These are phyloP conservation scores for Colletotrichum cereale DNA, from an alignment of 2,329 filamentous ascomycete species.

Conservation along the genomic window DNA sequence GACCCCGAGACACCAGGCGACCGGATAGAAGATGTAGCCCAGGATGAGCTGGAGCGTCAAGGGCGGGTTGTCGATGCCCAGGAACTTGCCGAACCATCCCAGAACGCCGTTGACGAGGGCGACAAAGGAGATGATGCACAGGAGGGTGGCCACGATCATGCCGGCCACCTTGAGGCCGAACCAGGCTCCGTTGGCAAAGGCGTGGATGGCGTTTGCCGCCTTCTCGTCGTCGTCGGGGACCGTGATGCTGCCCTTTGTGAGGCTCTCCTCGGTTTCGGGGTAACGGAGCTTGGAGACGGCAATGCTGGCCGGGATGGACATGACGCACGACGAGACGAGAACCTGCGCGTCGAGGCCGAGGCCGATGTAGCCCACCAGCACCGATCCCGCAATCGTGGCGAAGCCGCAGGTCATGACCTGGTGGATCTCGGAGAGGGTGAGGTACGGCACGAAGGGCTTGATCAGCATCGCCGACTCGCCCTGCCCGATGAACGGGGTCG, in stretches of 20 bases:
- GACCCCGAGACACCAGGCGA: constrained; percentile 80
- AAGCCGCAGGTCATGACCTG: constrained; percentile 83
- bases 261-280: constrained; percentile 78
- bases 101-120: constrained; percentile 76
- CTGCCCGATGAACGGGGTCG: constrained; percentile 84
- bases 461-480: constrained; percentile 84
- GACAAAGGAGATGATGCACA: constrained; percentile 80
- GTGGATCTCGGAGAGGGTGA: constrained; percentile 79
- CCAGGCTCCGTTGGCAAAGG: constrained; percentile 81
- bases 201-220: constrained; percentile 76
- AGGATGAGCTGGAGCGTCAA: constrained; percentile 77
- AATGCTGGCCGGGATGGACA: constrained; percentile 81
- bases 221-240: constrained; percentile 75
- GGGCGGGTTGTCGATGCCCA: constrained; percentile 68
- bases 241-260: constrained; percentile 77
- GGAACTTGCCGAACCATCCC: constrained; percentile 79
- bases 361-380: constrained; percentile 77
- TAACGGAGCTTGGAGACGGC: constrained; percentile 79
- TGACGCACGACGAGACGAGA: constrained; percentile 80
- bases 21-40: constrained; percentile 78
- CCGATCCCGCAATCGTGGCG: constrained; percentile 80
- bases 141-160: constrained; percentile 78
- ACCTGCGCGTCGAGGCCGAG: constrained; percentile 79
- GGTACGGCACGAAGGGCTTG: constrained; percentile 77
- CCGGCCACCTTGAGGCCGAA: constrained; percentile 80